phyloP scores from a whole-genome alignment of 2,329 filamentous ascomycete species.

The Monosporascus sp. region DNA sequence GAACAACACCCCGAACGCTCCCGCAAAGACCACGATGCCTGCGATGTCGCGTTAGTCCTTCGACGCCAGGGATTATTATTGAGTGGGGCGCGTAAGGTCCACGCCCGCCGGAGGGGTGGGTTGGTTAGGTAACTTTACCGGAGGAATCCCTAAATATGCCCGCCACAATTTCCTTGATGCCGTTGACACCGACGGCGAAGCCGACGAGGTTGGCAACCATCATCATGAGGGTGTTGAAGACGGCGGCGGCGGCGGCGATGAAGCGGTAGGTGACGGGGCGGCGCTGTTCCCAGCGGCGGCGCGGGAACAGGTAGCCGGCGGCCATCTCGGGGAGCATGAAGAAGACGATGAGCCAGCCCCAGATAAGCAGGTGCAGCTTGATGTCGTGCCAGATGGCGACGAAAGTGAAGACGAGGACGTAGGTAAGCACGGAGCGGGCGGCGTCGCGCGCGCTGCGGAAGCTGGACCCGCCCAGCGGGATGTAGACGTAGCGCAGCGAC shows the following conservation, averaged over 20 bases:
- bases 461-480: constrained; percentile 74
- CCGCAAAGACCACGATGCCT: constrained; percentile 68
- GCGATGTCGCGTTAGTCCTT: neutral
- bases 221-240: constrained; percentile 88
- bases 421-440: constrained; percentile 64
- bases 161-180: constrained; percentile 67
- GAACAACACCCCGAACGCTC: constrained; percentile 71
- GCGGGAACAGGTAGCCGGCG: constrained; percentile 66
- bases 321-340: constrained; percentile 89
- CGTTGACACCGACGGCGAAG: constrained; percentile 88
- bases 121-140: constrained; percentile 37
- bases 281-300: constrained; percentile 59
- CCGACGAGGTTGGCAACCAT: constrained; percentile 92
- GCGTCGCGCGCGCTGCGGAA: constrained; percentile 39
- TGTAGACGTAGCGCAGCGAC: constrained; percentile 88
- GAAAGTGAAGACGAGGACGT: constrained; percentile 86
- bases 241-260: constrained; percentile 73
- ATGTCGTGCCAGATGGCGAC: constrained; percentile 99
- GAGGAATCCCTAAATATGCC: constrained; percentile 73
- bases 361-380: constrained; percentile 80
- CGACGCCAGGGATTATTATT: constrained; percentile 1
- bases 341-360: constrained; percentile 93
- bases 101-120: no score
- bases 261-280: constrained; percentile 70
- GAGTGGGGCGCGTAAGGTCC: neutral